A percentile compares a stretch with the other conserved stretches of the same genome.
These are phyloP conservation scores for Fusarium liriodendri DNA, from an alignment of 2,329 filamentous ascomycete genomes.

Conservation along the genomic window DNA sequence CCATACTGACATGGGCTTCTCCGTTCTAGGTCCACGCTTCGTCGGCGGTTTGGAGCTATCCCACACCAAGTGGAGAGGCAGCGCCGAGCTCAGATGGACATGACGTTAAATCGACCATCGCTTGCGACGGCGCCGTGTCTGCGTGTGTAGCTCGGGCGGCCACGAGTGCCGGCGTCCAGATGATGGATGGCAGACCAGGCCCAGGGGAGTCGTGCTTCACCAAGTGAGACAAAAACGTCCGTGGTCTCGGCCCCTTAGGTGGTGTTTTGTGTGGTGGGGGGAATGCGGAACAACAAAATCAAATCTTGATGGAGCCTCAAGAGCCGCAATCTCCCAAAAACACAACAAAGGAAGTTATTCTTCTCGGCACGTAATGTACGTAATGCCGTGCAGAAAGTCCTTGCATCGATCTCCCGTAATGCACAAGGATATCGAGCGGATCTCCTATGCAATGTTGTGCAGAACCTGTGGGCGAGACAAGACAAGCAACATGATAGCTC, in stretches of 20 bases:
- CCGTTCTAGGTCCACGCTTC: slow-evolving; percentile 26
- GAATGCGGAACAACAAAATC: slow-evolving; percentile 10
- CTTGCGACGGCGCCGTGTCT: slow-evolving; percentile 16
- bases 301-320: slow-evolving; percentile 5
- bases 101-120: slow-evolving; percentile 38
- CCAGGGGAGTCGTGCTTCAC: slow-evolving; percentile 18
- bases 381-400: slow-evolving; percentile 39
- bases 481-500: slow-evolving; percentile 18
- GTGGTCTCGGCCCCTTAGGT: slow-evolving; percentile 31
- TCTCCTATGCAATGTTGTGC: slow-evolving; percentile 44
- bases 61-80: slow-evolving; percentile 41
- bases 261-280: slow-evolving; percentile 21
- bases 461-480: slow-evolving; percentile 27
- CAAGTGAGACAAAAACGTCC: slow-evolving; percentile 34
- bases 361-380: slow-evolving; percentile 1
- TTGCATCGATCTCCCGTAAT: slow-evolving; percentile 43
- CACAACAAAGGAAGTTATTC: not conserved
- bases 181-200: slow-evolving; percentile 6
- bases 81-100: slow-evolving; percentile 20
- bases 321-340: slow-evolving; percentile 13
- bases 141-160: slow-evolving; percentile 23
- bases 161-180: slow-evolving; percentile 28
- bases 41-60: slow-evolving; percentile 25
- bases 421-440: slow-evolving; percentile 35
- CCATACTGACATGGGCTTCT: slow-evolving; percentile 24